Base-by-base conservation (phyloP, 2,329 filamentous ascomycete genomes). In the Raffaelea ambrosiae region DNA sequence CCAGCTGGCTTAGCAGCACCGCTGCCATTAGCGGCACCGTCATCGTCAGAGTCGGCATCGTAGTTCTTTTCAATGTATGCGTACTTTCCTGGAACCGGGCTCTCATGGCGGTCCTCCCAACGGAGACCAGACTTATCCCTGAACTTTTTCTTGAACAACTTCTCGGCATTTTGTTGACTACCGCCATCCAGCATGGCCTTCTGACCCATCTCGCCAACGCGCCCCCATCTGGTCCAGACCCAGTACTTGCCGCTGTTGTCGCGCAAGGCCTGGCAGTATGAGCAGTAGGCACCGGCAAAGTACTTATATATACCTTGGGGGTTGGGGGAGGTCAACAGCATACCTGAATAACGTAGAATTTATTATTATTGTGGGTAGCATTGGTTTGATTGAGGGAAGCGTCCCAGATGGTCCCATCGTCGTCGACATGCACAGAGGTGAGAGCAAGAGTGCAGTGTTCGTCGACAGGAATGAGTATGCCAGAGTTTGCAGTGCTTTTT, bases 31-130 rank as follows among this genome's bases (percentile, higher is more conserved):
- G 78, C 73, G 1, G 79, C 75, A 1, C 76, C 72, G n/a, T 57
- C 59, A 1, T 18, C 53, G 21, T 35, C 40, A 18, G 44, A 78
- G 49, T 88, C 84, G 0, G 79, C 74, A 43, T 84, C 79, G 59
- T 94, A 95, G 59, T 77, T 85, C 39, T 77, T 77, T 66, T 94
- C 87, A 11, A 95, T 74, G 60, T 88, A 95, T 3, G 84, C 83
- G 58, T 95, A 95, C 59, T 86, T 83, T 31, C 75, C 81, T 1
- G 74, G 65, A 57, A 78, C 84, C 0, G 86, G 81, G 3, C 73
- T 63, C 0, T 72, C 64, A 3, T 63, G 64, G 5, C 81, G 73
- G 26, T 76, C 63, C 0, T 63, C 67, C 79, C 81, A 84, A 0
- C 56, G 7, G 19, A 79, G 61, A 0, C 80, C 80, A 1, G 77